Evolutionary conservation across 1,284 basidiomycete genomes (phyloP), one percentile per base, ranked within the genome.

Genomic region (Wolfiporia cocos): DNA sequence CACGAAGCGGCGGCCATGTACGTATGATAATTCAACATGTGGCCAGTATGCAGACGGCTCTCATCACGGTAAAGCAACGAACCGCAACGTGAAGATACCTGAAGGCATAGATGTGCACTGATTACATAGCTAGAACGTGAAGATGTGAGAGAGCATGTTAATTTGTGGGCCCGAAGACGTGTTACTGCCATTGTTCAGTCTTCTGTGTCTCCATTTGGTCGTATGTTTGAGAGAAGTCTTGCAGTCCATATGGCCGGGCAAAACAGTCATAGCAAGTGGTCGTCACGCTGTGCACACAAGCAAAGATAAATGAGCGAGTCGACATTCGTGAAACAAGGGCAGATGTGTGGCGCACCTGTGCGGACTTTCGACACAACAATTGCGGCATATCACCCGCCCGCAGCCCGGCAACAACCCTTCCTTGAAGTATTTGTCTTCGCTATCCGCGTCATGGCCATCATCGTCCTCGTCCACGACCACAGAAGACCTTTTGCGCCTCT

Each of bases 381-480:
- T 53, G 32, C 53, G 52, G 39, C 63, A 65, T n/a, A 65, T 39
- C n/a, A 41, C 49, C 38, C 59, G 51, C 31, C 59, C 62, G 37
- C 63, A 65, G 5, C 63, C 62, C 1, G 53, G 49, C 35, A 43
- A n/a, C 11, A 48, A 35, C 9, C 42, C 44, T 2, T 43, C 39
- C 14, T 48, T 42, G 21, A n/a, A 14, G 22, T 28, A 41, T 41
- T 44, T 49, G 15, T 17, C 42, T 6, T 39, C 30, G 19, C 18
- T 29, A 7, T 43, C 42, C 22, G 35, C 24, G 5, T 34, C 30
- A 24, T 43, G 46, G 9, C 34, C 42, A 5, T 50, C 51, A 5
- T 49, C 55, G 2, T 50, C 51, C 6, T 37, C 42, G n/a, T 50
- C 47, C 10, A 30, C 26, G 14, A 50, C 49, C 35, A n/a, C 20